Conservation (phyloP, 805 yeast species). For the Ogataea parapolymorpha region DNA sequence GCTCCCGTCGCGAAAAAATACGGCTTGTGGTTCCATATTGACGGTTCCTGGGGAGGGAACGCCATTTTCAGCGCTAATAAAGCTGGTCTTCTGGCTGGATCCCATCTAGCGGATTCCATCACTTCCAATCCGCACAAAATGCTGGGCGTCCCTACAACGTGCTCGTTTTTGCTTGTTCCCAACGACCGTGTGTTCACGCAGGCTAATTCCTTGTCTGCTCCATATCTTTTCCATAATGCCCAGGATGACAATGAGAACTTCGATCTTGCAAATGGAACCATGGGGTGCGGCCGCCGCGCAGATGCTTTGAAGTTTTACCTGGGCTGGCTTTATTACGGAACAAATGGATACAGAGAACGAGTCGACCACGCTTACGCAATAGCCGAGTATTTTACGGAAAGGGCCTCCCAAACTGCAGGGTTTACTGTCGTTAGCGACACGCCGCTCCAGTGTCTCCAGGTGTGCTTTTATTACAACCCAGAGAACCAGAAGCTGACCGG, state of each 20-base stretch:
- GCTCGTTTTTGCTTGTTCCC: conserved; percentile 72
- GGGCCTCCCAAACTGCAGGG: conserved; percentile 36
- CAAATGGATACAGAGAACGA: conserved; percentile 57
- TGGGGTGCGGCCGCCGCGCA: conserved; percentile 89
- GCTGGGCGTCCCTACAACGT: conserved; percentile 81
- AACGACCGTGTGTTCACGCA: conserved; percentile 61
- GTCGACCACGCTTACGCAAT: conserved; percentile 71
- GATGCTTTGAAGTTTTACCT: conserved; percentile 76
- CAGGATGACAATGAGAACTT: conserved; percentile 50
- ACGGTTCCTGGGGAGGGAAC: conserved; percentile 92
- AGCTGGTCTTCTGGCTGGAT: conserved; percentile 49
- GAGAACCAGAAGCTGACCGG: conserved; percentile 19
- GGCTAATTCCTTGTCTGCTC: conserved; percentile 76
- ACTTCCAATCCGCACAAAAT: conserved; percentile 85
- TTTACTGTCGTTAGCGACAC: conserved; percentile 54
- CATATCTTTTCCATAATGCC: conserved; percentile 71
- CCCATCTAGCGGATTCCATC: conserved; percentile 66
- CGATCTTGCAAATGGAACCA: conserved; percentile 84
- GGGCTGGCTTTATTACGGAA: conserved; percentile 80
- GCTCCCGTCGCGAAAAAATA: conserved; percentile 49
- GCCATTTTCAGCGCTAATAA: conserved; percentile 59
- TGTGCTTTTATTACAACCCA: conserved; percentile 73
- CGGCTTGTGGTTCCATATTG: conserved; percentile 76
- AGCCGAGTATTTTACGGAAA: conserved; percentile 56
- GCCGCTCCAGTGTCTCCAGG: conserved; percentile 78